phyloP scores from a whole-genome alignment of 192 early-diverging fungal species.

The Backusella tuberculispora region DNA sequence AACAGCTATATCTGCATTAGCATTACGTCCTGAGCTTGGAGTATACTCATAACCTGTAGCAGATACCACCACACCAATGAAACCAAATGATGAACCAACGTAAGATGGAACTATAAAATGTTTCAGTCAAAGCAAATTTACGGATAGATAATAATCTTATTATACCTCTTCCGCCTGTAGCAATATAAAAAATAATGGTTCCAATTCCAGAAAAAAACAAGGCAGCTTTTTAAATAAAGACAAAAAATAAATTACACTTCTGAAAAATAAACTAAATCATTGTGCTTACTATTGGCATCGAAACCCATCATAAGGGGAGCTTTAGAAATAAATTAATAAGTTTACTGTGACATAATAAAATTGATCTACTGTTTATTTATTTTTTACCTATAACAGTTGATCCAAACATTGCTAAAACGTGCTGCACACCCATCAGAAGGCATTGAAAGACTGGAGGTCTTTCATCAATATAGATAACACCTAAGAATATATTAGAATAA shows the following conservation, averaged over 20 bases:
- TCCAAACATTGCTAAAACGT: slow-evolving; percentile 65
- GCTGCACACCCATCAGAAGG: slow-evolving; percentile 53
- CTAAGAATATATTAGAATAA: not conserved
- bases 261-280: not conserved
- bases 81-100: slow-evolving; percentile 61
- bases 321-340: not conserved
- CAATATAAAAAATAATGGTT: slow-evolving; percentile 54
- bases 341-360: not conserved
- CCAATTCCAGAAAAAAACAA: slow-evolving; percentile 59
- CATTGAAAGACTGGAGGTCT: slow-evolving; percentile 40
- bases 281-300: slow-evolving; percentile 41
- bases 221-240: slow-evolving; percentile 33
- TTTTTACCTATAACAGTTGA: slow-evolving; percentile 51
- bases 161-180: slow-evolving; percentile 53
- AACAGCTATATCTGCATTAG: slow-evolving; percentile 46
- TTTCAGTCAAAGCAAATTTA: not conserved
- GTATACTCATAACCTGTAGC: slow-evolving; percentile 50
- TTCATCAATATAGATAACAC: slow-evolving; percentile 45
- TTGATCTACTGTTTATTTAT: not conserved
- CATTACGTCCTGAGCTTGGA: slow-evolving; percentile 42
- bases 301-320: slow-evolving; percentile 51
- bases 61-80: slow-evolving; percentile 53
- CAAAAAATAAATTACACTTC: not conserved
- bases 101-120: slow-evolving; percentile 50
- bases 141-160: not conserved